Evolutionary conservation across 2,329 filamentous ascomycete species (phyloP).

Genomic region (Pseudogymnoascus sp.): DNA sequence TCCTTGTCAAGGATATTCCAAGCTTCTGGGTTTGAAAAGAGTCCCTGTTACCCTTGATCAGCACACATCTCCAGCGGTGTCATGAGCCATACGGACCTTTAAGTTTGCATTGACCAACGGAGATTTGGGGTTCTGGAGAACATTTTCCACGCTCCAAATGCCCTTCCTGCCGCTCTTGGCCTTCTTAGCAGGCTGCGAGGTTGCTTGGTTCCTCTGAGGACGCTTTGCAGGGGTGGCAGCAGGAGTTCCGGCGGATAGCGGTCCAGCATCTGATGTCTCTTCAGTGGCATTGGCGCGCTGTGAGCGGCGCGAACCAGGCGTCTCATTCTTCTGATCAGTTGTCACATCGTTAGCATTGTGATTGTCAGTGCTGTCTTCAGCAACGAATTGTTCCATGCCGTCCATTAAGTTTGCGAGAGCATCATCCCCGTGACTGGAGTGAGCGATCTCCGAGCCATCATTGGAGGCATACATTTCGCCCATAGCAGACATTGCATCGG

Average conservation of each 20-base stretch:
- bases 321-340: constrained; percentile 2
- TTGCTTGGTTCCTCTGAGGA: not conserved
- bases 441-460: not conserved
- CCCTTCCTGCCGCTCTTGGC: not conserved
- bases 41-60: constrained; percentile 26
- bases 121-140: constrained; percentile 10
- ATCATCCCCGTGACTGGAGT: not conserved
- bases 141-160: constrained; percentile 1
- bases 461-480: not conserved
- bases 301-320: not conserved
- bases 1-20: constrained; percentile 35
- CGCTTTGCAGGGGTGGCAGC: not conserved
- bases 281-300: not conserved
- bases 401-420: not conserved
- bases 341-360: not conserved
- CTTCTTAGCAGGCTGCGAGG: not conserved
- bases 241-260: not conserved
- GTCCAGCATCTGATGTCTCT: not conserved
- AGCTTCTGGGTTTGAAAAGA: constrained; percentile 33
- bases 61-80: not conserved
- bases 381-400: constrained; percentile 2
- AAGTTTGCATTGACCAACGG: not conserved
- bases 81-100: not conserved
- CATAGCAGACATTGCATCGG: not conserved
- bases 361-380: not conserved